Evolutionary conservation across 2,329 filamentous ascomycete species (phyloP), one percentile per base, ranked within the genome.

Genomic region (Colletotrichum liaoningense): DNA sequence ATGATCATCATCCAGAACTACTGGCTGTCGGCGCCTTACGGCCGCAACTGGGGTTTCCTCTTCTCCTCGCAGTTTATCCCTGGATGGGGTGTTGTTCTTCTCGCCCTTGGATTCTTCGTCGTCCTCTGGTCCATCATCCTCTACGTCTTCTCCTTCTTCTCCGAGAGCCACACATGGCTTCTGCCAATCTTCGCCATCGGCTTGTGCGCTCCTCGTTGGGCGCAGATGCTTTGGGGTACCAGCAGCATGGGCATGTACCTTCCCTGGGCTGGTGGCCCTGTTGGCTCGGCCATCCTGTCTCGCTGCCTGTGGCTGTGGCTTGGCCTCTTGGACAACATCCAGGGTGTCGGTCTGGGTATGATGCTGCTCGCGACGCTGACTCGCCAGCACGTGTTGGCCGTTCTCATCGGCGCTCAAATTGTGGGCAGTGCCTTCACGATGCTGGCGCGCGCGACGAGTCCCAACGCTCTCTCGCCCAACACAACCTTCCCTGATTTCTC

Each of bases 271-370:
- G 89, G 89, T 22, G 67, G 52, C 82, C 83, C 2, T 86, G 87
- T 22, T 80, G 88, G 0, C 84, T 86, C 8, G 86, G 88, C 3
- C 89, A 91, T 0, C 79, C 93, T 1, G 80, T 90, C 9, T 88
- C 89, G 2, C 85, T 93, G 91, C 91, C 84, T 93, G 7, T 74
- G 72, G 72, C 59, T 74, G 12, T 93, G 91, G 91, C 86, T 93
- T 0, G 91, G 91, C 54, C 86, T 92, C 5, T 83, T 93, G 11
- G 91, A 93, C 76, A 86, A 89, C 11, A 82, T 93, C 7, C 91
- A 93, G 79, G 90, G 90, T 52, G 88, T 93, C 2, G 91, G 91
- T 2, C 88, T 93, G 67, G 91, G 91, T 67, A 93, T 93, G 90
- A 89, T 93, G 64, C 83, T 93, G 5, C 81, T 93, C 55, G 90